These are phyloP conservation scores for Leptodermis oblonga DNA, from an alignment of 257 asterid species.

Conservation along the genomic window DNA sequence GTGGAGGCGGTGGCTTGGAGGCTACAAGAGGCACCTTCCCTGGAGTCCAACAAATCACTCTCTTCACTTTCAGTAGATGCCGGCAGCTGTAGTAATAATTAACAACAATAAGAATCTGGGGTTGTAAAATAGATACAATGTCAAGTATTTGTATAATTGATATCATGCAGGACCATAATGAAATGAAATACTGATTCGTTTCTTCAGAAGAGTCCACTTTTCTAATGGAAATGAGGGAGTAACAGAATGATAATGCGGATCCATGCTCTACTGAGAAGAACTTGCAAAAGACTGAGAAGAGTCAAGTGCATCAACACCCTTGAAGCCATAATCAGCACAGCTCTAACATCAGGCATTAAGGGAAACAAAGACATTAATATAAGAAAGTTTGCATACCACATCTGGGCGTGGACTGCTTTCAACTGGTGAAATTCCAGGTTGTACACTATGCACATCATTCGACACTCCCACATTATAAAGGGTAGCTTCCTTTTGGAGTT, in stretches of 20 bases:
- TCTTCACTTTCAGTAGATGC: background rate
- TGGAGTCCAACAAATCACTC: background rate
- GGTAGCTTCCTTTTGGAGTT: background rate
- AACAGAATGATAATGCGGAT: background rate
- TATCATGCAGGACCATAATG: background rate
- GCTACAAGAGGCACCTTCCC: slow-evolving; percentile 5
- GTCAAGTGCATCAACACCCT: background rate
- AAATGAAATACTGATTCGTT: background rate
- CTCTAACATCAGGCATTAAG: too few relatives aligned
- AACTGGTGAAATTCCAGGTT: background rate
- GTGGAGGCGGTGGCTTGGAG: slow-evolving; percentile 10
- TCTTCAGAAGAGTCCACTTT: too few relatives aligned
- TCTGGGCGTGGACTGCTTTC: background rate
- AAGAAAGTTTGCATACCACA: slow-evolving; percentile 3
- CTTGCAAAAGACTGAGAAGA: background rate
- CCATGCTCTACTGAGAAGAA: background rate
- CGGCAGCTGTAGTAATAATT: slow-evolving; percentile 8
- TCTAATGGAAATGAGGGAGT: too few relatives aligned
- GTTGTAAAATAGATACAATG: too few relatives aligned
- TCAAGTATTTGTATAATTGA: background rate
- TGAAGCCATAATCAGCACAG: too few relatives aligned
- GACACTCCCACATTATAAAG: background rate
- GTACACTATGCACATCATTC: background rate
- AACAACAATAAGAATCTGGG: background rate
- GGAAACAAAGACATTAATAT: too few relatives aligned